Base-by-base conservation (phyloP, 2,329 filamentous ascomycete species). In the Nemania serpens region DNA sequence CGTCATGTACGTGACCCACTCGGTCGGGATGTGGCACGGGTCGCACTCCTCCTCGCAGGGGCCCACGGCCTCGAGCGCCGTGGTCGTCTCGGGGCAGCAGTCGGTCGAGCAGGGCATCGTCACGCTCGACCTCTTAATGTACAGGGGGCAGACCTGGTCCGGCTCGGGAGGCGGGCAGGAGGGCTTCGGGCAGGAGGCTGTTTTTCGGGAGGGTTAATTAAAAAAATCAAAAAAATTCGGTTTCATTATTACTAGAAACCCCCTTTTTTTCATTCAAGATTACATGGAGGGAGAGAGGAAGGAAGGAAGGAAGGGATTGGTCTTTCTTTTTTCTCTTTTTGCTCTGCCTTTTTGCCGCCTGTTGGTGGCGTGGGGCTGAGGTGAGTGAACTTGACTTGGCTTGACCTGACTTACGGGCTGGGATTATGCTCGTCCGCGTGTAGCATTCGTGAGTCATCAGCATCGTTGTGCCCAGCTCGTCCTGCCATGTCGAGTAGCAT, bases 41-140 rank as follows among this genome's bases (percentile, higher is more conserved):
- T 66, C 67, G 51, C 71, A 72, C 4, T 66, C 71, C 4, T 66
- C 71, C 36, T 69, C 64, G 58, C 71, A 74, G 15, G 65, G 47
- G 2, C 52, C 62, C 12, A 12, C 59, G 6, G 64, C 50, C 50
- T 60, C 67, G 50, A 64, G 66, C 20, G 62, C 55, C 5, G 71
- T 73, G 39, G 72, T 62, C 9, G 77, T 80, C 10, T 58, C 66
- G n/a, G 72, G 72, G 67, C 78, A 80, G 68, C 75, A 77, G 55
- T 74, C 66, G 18, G 74, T 75, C 39, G 66, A 60, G 63, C 76
- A 76, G 15, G 77, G 78, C 3, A 78, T 71, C 20, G 68, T 65
- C 3, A 70, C 62, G 46, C 71, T 75, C n/a, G 70, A 72, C 15
- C 74, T 63, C 62, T 61, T 68, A 64, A 76, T 70, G 61, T 69